Percentiles rank a stretch among this genome's conserved stretches.
phyloP scores from a whole-genome alignment of 2,329 filamentous ascomycete genomes.

The Capronia coronata region DNA sequence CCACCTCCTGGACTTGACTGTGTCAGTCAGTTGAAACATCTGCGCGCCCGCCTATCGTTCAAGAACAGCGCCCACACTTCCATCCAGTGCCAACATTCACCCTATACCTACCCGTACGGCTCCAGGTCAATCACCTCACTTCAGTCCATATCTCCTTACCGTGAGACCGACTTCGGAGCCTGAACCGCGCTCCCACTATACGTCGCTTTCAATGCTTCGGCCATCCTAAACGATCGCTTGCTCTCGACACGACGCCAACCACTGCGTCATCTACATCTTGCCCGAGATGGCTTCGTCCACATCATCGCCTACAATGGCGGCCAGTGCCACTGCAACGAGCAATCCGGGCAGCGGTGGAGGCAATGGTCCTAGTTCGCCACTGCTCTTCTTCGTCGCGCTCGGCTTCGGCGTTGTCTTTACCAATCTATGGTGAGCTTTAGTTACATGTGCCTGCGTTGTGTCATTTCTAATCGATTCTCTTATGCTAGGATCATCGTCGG shows the following conservation, averaged over 20 bases:
- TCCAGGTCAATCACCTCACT: slow-evolving; percentile 8
- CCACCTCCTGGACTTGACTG: not conserved
- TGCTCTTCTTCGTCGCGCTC: slow-evolving; percentile 89
- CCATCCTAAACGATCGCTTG: slow-evolving; percentile 4
- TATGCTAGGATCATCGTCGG: slow-evolving; percentile 88
- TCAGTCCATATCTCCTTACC: not conserved
- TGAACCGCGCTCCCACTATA: not conserved
- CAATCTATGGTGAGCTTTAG: slow-evolving; percentile 75
- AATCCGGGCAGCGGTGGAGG: slow-evolving; percentile 34
- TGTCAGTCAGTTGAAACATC: slow-evolving; percentile 5
- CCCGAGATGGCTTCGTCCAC: slow-evolving; percentile 19
- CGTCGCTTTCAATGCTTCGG: slow-evolving; percentile 9
- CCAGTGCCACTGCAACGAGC: slow-evolving; percentile 27
- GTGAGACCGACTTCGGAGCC: not conserved
- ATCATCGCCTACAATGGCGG: slow-evolving; percentile 15
- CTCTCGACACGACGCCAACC: slow-evolving; percentile 6
- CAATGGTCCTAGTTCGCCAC: slow-evolving; percentile 57
- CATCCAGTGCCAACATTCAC: slow-evolving; percentile 7
- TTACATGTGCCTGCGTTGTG: not conserved
- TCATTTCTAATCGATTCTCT: slow-evolving; percentile 3
- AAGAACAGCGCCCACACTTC: slow-evolving; percentile 1
- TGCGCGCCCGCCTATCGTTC: not conserved
- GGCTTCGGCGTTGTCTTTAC: slow-evolving; percentile 98
- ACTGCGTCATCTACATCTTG: slow-evolving; percentile 9
- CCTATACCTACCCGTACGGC: too few relatives aligned